These are phyloP conservation scores for Dryadomyces quercivorus DNA, from an alignment of 2,329 filamentous ascomycete species.

Conservation along the genomic window DNA sequence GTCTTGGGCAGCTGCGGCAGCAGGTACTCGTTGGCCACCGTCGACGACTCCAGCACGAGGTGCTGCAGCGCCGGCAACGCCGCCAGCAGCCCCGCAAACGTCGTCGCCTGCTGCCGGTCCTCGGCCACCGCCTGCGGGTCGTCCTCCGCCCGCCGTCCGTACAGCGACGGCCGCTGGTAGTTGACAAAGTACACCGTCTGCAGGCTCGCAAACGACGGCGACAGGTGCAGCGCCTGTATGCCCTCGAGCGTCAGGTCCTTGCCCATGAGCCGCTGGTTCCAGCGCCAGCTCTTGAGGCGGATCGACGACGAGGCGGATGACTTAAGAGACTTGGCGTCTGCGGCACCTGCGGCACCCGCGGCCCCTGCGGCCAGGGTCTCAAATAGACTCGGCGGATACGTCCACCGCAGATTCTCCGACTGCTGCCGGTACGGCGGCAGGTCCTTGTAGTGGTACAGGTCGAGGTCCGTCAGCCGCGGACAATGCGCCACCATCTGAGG, in stretches of 20 bases:
- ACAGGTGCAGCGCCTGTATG: conserved; percentile 39
- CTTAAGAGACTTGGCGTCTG: neutral
- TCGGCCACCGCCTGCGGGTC: conserved; percentile 28
- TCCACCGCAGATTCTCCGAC: conserved; percentile 50
- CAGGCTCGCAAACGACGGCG: conserved; percentile 42
- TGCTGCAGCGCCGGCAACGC: conserved; percentile 50
- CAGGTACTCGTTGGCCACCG: conserved; percentile 54
- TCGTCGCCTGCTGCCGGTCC: conserved; percentile 18
- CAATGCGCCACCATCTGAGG: conserved; percentile 47
- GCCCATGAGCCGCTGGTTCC: conserved; percentile 44
- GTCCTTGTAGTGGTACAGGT: conserved; percentile 61
- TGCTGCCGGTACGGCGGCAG: conserved; percentile 51
- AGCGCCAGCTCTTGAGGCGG: conserved; percentile 43
- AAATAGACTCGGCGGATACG: conserved; percentile 56
- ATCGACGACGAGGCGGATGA: too few relatives aligned
- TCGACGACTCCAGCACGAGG: conserved; percentile 64
- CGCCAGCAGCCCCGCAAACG: conserved; percentile 34
- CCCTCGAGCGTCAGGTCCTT: conserved; percentile 33
- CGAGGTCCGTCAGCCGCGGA: conserved; percentile 54
- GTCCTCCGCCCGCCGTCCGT: conserved; percentile 27
- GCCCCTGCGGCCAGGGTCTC: conserved; percentile 42
- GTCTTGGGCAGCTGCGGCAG: conserved; percentile 55
- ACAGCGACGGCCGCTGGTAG: conserved; percentile 43
- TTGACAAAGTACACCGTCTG: conserved; percentile 49
- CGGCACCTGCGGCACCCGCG: conserved; percentile 11